Evolutionary conservation across 768 basidiomycete genomes (phyloP).

Genomic region (Gelatoporia subvermispora): DNA sequence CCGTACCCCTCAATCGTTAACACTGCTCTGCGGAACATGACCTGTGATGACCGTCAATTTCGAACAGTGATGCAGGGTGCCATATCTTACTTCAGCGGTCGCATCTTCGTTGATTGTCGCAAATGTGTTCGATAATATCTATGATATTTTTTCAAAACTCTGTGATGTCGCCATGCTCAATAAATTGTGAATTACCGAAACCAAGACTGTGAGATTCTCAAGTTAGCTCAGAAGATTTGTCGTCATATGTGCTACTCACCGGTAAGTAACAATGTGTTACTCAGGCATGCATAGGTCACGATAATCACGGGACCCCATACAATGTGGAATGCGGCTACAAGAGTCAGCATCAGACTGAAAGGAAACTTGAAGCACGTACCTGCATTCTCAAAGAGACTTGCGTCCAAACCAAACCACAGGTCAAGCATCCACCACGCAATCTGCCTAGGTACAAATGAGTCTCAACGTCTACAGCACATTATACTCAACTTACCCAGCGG

Average conservation of each 20-base stretch:
- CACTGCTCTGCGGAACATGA: slow-evolving; percentile 93
- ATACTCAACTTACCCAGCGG: slow-evolving; percentile 29
- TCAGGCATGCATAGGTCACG: slow-evolving; percentile 87
- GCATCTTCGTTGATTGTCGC: slow-evolving; percentile 92
- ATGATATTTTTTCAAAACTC: neutral
- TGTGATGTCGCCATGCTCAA: neutral
- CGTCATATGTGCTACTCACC: slow-evolving; percentile 36
- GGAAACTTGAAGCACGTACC: slow-evolving; percentile 47
- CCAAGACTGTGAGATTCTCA: slow-evolving; percentile 47
- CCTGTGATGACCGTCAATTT: slow-evolving; percentile 38
- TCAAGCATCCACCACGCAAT: slow-evolving; percentile 97
- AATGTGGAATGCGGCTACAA: slow-evolving; percentile 70
- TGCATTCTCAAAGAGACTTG: slow-evolving; percentile 78
- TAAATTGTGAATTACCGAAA: slow-evolving; percentile 54
- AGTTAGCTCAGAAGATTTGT: slow-evolving; percentile 8
- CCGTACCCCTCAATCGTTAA: slow-evolving; percentile 87
- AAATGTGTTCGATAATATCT: slow-evolving; percentile 96
- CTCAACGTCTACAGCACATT: neutral
- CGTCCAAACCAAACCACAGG: slow-evolving; percentile 93
- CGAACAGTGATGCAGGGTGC: slow-evolving; percentile 1
- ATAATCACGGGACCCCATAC: slow-evolving; percentile 89
- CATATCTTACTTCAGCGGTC: slow-evolving; percentile 65
- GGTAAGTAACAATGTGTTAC: slow-evolving; percentile 88
- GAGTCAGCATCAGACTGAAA: neutral
- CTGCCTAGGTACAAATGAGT: slow-evolving; percentile 31